phyloP scores from a whole-genome alignment of 179 eudicot genomes.

The Silene coronaria region DNA sequence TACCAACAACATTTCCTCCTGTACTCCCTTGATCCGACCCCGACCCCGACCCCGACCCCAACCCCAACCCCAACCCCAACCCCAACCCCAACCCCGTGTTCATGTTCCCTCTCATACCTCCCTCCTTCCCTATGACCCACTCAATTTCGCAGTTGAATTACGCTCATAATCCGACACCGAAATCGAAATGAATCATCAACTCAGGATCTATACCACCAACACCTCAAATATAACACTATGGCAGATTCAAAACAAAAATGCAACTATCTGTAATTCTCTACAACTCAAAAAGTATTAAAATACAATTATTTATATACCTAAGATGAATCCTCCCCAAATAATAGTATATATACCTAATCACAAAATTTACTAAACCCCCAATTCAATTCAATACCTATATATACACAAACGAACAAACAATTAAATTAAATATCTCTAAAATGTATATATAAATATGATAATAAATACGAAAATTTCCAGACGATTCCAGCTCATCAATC shows the following conservation, averaged over 20 bases:
- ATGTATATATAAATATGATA: background rate
- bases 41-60: conserved; percentile 15
- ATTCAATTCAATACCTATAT: conserved; percentile 9
- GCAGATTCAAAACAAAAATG: conserved; percentile 14
- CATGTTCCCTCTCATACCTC: conserved; percentile 48
- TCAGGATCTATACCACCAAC: conserved; percentile 5
- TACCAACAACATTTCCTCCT: conserved; percentile 25
- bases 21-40: conserved; percentile 22
- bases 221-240: conserved; percentile 11
- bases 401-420: conserved; percentile 1
- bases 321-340: conserved; percentile 15
- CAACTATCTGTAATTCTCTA: background rate
- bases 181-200: background rate
- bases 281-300: conserved; percentile 10
- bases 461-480: conserved; percentile 3
- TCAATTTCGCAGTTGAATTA: conserved; percentile 17
- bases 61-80: conserved; percentile 31
- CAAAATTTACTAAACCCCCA: conserved; percentile 14
- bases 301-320: conserved; percentile 8
- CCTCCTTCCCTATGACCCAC: conserved; percentile 10
- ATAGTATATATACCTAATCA: conserved; percentile 11
- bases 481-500: background rate
- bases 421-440: background rate
- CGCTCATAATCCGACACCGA: conserved; percentile 9
- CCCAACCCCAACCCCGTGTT: conserved; percentile 31